phyloP scores from a whole-genome alignment of 495 filamentous ascomycete species.

The Penicillium cinerascens region DNA sequence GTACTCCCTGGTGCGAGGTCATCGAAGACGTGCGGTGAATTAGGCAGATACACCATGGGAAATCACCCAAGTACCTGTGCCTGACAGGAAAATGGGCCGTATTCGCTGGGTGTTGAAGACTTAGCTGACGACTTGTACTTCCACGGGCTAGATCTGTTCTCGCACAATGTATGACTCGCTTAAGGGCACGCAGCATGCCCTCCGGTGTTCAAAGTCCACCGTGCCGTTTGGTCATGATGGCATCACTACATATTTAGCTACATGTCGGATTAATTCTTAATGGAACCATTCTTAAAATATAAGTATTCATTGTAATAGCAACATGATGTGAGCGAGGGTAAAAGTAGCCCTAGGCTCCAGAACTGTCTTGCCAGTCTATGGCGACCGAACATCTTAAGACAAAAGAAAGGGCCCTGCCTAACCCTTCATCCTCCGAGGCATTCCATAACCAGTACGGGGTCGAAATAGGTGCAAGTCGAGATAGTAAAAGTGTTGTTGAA shows the following conservation, averaged over 20 bases:
- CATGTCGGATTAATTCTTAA: neutral
- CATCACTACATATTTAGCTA: neutral
- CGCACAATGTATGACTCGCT: neutral
- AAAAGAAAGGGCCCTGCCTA: slow-evolving; percentile 19
- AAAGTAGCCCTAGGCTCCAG: slow-evolving; percentile 25
- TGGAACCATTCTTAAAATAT: neutral
- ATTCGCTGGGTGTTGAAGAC: neutral
- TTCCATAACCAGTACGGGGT: slow-evolving; percentile 11
- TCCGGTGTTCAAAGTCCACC: neutral
- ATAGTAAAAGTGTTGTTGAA: neutral
- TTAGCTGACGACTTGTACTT: neutral
- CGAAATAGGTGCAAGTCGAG: neutral
- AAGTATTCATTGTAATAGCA: slow-evolving; percentile 4
- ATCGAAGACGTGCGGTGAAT: neutral
- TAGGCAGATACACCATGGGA: neutral
- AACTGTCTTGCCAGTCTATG: slow-evolving; percentile 20
- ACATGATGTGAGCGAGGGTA: slow-evolving; percentile 16
- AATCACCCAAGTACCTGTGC: too few relatives aligned
- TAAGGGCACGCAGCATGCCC: neutral
- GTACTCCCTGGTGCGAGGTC: neutral
- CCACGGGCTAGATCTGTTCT: neutral
- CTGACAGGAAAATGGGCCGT: neutral
- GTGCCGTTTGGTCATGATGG: neutral
- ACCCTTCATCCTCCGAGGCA: slow-evolving; percentile 7
- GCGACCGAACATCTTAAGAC: slow-evolving; percentile 10